phyloP scores from a whole-genome alignment of 805 yeast genomes.

The Saturnispora sekii region DNA sequence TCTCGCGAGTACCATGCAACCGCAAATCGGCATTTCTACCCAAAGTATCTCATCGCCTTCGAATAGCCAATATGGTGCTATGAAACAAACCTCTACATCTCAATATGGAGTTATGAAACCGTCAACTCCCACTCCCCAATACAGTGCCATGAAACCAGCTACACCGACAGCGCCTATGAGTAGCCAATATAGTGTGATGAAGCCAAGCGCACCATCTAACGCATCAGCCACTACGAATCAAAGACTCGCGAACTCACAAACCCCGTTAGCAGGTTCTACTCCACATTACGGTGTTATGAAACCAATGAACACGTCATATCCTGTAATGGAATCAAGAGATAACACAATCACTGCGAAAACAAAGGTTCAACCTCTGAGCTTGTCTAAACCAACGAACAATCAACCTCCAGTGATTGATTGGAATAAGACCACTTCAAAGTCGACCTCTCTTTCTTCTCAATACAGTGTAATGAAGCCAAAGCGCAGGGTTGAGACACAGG shows the following conservation, averaged over 20 bases:
- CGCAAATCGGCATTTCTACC: no score
- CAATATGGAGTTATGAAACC: background rate
- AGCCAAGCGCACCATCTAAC: no score
- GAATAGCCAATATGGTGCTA: no score
- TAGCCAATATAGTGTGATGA: no score
- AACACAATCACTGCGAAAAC: background rate
- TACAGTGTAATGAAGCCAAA: slow-evolving; percentile 10
- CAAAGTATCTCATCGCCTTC: no score
- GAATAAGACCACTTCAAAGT: background rate
- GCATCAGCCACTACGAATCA: no score
- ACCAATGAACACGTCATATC: background rate
- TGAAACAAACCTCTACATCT: no score
- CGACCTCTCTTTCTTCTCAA: background rate
- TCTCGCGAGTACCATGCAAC: background rate
- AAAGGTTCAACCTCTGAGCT: background rate
- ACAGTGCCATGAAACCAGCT: slow-evolving; percentile 2
- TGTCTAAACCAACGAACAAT: background rate
- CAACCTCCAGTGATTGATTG: slow-evolving; percentile 7
- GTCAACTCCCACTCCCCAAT: background rate
- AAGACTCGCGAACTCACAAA: no score
- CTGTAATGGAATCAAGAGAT: background rate
- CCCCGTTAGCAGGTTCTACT: no score
- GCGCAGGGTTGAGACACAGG: background rate
- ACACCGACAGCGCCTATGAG: background rate
- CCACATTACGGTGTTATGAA: no score